phyloP scores from a whole-genome alignment of 495 filamentous ascomycete genomes.

The Pyronema domesticum region DNA sequence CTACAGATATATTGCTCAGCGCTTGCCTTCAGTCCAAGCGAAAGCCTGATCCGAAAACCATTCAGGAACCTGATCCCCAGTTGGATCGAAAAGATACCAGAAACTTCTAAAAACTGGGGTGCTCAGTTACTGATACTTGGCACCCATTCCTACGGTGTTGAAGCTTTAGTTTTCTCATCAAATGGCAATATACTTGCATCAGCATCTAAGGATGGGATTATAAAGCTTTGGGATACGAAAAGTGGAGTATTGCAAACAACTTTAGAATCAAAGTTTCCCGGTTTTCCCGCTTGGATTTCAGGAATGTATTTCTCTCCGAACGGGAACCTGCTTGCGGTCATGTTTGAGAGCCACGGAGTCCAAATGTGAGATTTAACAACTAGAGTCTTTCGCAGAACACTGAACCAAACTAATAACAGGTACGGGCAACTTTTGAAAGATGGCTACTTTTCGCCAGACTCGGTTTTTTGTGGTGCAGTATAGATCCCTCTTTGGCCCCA shows the following conservation, averaged over 20 bases:
- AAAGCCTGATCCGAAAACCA: constrained; percentile 16
- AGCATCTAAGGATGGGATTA: constrained; percentile 11
- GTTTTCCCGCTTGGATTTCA: too few relatives aligned
- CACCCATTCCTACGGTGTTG: constrained; percentile 7
- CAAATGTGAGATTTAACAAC: too few relatives aligned
- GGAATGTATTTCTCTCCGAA: too few relatives aligned
- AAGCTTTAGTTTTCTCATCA: constrained; percentile 4
- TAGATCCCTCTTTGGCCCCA: too few relatives aligned
- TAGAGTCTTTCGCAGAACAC: constrained; percentile 6
- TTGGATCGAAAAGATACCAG: constrained; percentile 10
- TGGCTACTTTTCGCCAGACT: constrained; percentile 68
- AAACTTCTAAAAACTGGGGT: constrained; percentile 11
- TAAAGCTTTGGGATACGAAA: constrained; percentile 24
- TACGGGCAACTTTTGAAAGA: too few relatives aligned
- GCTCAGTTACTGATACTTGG: constrained; percentile 9
- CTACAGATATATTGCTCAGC: constrained; percentile 25
- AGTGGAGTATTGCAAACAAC: too few relatives aligned
- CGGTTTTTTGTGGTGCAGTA: too few relatives aligned
- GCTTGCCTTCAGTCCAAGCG: constrained; percentile 23
- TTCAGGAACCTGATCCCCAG: constrained; percentile 6
- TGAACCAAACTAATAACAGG: constrained; percentile 42
- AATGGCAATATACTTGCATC: constrained; percentile 11
- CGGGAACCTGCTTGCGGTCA: too few relatives aligned
- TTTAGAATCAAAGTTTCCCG: too few relatives aligned
- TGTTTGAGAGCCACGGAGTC: too few relatives aligned